Percentiles rank a stretch among this genome's conserved stretches.
These are phyloP conservation scores for Isatis tinctoria DNA, from an alignment of 345 rosid genomes.

Conservation along the genomic window DNA sequence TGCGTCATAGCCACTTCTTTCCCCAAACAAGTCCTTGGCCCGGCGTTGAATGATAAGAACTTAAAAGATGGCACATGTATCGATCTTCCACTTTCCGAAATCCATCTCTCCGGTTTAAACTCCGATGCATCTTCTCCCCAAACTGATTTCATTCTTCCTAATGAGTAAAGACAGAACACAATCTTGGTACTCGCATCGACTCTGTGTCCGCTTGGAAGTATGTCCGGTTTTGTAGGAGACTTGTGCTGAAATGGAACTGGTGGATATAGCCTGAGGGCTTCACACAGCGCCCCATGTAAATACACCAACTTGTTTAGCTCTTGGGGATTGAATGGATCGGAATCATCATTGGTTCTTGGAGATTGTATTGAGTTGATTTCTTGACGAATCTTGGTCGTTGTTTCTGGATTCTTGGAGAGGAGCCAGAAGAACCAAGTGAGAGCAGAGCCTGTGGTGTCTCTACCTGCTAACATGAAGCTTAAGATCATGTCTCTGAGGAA, in stretches of 20 bases:
- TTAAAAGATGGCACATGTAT: constrained; percentile 23
- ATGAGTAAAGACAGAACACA: constrained; percentile 23
- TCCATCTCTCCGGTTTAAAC: constrained; percentile 23
- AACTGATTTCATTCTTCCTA: constrained; percentile 29
- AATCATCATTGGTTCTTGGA: background rate
- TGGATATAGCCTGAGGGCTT: constrained; percentile 28
- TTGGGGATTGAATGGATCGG: background rate
- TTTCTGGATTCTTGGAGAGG: constrained; percentile 20
- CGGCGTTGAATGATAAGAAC: constrained; percentile 30
- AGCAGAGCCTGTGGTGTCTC: constrained; percentile 30
- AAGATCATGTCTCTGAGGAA: constrained; percentile 32
- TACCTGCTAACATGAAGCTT: constrained; percentile 23
- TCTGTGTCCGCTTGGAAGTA: constrained; percentile 27
- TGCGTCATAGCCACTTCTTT: constrained; percentile 28
- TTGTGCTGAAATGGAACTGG: constrained; percentile 29
- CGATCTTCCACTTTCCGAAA: constrained; percentile 26
- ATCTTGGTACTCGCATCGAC: constrained; percentile 17
- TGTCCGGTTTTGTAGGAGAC: constrained; percentile 18
- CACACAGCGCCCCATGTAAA: constrained; percentile 37
- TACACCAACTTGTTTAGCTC: constrained; percentile 31
- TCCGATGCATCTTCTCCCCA: constrained; percentile 27
- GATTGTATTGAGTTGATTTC: constrained; percentile 19
- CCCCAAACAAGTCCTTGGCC: constrained; percentile 37
- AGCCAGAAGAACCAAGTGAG: constrained; percentile 45
- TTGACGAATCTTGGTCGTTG: constrained; percentile 24